Evolutionary conservation across 2,329 filamentous ascomycete species (phyloP), one percentile per base, ranked within the genome.

Genomic region (Penicillium brasilianum): DNA sequence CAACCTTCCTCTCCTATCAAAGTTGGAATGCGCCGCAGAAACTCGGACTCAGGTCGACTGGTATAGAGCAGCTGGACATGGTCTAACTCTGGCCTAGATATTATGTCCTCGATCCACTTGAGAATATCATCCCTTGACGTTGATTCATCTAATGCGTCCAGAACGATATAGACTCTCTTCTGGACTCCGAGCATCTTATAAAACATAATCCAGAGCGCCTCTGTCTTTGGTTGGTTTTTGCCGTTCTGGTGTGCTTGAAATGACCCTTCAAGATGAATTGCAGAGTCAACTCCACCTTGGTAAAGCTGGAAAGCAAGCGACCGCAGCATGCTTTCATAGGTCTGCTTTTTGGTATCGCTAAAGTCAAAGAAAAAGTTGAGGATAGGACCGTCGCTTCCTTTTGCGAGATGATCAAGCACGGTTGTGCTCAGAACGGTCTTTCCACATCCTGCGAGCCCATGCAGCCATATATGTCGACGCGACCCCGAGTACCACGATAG

Each of bases 101-200:
- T 5, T 13, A 57, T 3, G 13, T 57, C 56, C 25, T 57, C 18
- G 9, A 62, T 62, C 60, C 57, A 59, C 28, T 10, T 1, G n/a
- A 59, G 22, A 14, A 54, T 10, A 54, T 53, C 53, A 30, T 41
- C 18, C 53, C 60, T 57, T 34, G 34, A 28, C 49, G 25, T 25
- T 63, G 67, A 54, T 71, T 72, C 51, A 58, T 61, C 71, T 65
- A 59, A 53, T 55, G 57, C 50, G 54, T 60, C 58, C 28, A 59
- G 22, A 46, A 59, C 28, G 5, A 62, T 62, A 51, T 2, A 59
- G 11, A 59, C 57, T 16, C 30, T 59, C 9, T 6, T 54, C 57
- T 59, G 46, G 18, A 14, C 46, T 54, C 13, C 13, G 2, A 62
- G 56, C 49, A 62, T 62, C 39, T 50, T 59, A 0, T 13, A 54